A percentile compares a stretch with the other conserved stretches of the same genome.
Evolutionary conservation across 495 filamentous ascomycete genomes (phyloP).

Genomic region (Xanthoparmelia taractica): DNA sequence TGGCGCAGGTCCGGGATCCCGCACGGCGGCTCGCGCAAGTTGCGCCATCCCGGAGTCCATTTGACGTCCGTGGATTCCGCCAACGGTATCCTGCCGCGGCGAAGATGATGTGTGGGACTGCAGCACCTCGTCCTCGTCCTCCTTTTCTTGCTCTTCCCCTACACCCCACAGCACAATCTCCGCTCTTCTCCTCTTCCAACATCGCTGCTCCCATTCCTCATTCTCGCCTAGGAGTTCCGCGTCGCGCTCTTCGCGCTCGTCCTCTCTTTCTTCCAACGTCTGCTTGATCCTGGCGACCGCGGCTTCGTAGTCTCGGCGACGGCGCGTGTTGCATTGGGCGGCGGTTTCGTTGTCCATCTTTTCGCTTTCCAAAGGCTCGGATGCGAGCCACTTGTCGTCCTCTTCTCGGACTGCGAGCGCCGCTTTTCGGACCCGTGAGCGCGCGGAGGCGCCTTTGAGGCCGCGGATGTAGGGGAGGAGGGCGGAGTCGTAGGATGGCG

Average conservation of each 20-base stretch:
- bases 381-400: conserved; percentile 33
- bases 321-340: conserved; percentile 27
- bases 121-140: conserved; percentile 12
- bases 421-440: conserved; percentile 49
- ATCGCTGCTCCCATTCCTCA: conserved; percentile 34
- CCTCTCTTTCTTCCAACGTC: conserved; percentile 29
- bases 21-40: background rate
- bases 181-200: conserved; percentile 40
- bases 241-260: conserved; percentile 31
- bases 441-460: conserved; percentile 57
- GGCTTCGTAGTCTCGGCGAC: conserved; percentile 47
- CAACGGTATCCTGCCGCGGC: background rate
- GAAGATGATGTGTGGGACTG: too few relatives aligned
- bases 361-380: conserved; percentile 28
- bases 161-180: conserved; percentile 42
- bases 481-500: conserved; percentile 52
- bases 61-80: background rate
- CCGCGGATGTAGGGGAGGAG: conserved; percentile 66
- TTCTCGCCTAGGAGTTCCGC: conserved; percentile 32
- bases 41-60: background rate
- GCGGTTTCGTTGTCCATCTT: conserved; percentile 32
- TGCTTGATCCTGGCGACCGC: conserved; percentile 42
- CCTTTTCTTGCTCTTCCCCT: conserved; percentile 32
- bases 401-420: conserved; percentile 48
- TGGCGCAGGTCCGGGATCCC: background rate